A percentile compares a stretch with the other conserved stretches of the same genome.
phyloP scores from a whole-genome alignment of 805 yeast species.

The Vanderwaltozyma verrucispora region DNA sequence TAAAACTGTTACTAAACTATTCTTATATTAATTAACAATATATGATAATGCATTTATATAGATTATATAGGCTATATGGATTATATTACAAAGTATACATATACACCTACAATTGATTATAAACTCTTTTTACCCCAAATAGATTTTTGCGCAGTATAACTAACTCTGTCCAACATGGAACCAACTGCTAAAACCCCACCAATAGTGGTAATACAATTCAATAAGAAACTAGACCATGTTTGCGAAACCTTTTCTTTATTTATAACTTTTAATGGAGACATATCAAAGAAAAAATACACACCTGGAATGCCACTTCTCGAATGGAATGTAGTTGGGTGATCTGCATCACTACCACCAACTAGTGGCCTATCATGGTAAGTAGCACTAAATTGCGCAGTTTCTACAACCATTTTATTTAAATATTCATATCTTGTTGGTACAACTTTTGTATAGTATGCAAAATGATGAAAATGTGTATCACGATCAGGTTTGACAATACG shows the following conservation, averaged over 20 bases:
- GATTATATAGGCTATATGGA: too few relatives aligned
- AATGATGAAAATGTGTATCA: conserved; percentile 49
- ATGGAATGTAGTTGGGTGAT: conserved; percentile 77
- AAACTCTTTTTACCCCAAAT: conserved; percentile 29
- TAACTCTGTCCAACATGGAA: conserved; percentile 75
- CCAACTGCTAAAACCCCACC: conserved; percentile 97
- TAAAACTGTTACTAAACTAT: too few relatives aligned
- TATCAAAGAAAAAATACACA: conserved; percentile 76
- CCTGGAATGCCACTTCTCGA: conserved; percentile 92
- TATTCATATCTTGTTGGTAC: conserved; percentile 82
- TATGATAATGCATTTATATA: too few relatives aligned
- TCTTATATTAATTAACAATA: too few relatives aligned
- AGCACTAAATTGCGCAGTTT: conserved; percentile 85
- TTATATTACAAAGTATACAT: too few relatives aligned
- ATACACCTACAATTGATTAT: too few relatives aligned
- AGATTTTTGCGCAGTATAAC: conserved; percentile 82
- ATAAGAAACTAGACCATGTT: conserved; percentile 71
- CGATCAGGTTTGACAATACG: conserved; percentile 23
- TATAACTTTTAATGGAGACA: conserved; percentile 85
- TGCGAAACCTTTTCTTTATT: conserved; percentile 59
- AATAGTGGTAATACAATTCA: conserved; percentile 77
- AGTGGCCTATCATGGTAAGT: conserved; percentile 83
- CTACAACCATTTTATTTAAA: conserved; percentile 38
- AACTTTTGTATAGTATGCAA: conserved; percentile 74
- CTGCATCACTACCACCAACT: conserved; percentile 78